Base-by-base conservation (phyloP, 2,329 filamentous ascomycete species). In the Fusarium haematococcum region DNA sequence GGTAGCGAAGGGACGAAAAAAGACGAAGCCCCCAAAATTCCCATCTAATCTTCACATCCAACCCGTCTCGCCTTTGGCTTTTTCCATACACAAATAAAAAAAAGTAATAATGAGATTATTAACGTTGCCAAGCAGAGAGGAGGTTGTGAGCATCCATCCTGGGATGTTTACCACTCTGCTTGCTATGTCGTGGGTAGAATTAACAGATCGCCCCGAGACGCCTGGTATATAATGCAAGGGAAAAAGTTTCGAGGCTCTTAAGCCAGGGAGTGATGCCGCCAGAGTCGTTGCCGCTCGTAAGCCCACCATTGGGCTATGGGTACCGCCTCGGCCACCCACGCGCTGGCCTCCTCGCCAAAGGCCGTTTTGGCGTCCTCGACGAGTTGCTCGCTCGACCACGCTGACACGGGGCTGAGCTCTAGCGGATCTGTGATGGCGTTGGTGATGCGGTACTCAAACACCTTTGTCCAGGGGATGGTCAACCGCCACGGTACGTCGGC, bases 401-500 rank as follows among this genome's bases (percentile, higher is more conserved):
- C 76, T 5, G 79, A 33, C 3, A 81, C 58, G 0, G 78, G 67
- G 2, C 76, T 64, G 33, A 76, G 52, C 70, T 83, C 81, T 37
- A 80, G 70, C 6, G 79, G 79, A 33, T 83, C 82, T 14, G 64
- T 63, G 33, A 74, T 54, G 1, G 79, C 65, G 25, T 83, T 73
- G 25, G 78, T 81, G 43, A 84, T 79, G 2, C 77, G 75, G 77
- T 81, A 83, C 62, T 81, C 81, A 27, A 78, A 75, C 37, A 79
- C 77, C 48, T 80, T 76, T 23, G 79, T 76, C 30, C 82, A 75
- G 0, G 81, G 81, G 14, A 83, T 78, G 3, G 82, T 77, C 16
- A 83, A 65, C 33, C 79, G 74, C 76, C 80, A 80, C 2, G 79
- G 45, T 75, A 81, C 35, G 77, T 84, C 68, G 2, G 80, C 73